A percentile compares a stretch with the other conserved stretches of the same genome.
Conservation (phyloP, 768 basidiomycete genomes). For the Rhodosporidiobolus sp. region DNA sequence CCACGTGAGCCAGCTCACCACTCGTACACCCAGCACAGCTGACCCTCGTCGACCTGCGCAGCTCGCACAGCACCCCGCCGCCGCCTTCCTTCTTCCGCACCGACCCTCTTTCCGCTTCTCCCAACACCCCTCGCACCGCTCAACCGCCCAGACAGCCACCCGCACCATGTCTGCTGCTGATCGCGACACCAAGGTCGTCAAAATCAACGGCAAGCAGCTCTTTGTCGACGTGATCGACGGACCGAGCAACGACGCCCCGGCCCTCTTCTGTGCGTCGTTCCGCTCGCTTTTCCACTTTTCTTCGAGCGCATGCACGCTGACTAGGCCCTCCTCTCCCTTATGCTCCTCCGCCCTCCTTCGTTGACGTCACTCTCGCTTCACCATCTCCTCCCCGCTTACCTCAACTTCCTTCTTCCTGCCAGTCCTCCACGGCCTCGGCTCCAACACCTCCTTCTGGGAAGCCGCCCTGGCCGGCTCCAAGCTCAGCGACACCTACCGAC, state of each 20-base stretch:
- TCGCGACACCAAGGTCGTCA: constrained; percentile 6
- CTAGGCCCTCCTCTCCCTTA: not conserved
- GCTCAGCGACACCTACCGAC: not conserved
- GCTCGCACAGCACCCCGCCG: no score
- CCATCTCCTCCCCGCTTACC: not conserved
- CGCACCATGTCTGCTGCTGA: not conserved
- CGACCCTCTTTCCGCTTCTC: no score
- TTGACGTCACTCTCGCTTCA: not conserved
- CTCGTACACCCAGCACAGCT: not conserved
- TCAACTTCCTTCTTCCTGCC: not conserved
- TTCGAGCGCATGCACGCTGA: not conserved
- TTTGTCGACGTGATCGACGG: constrained; percentile 13
- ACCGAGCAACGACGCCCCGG: not conserved
- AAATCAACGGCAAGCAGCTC: constrained; percentile 20
- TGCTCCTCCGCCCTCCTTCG: not conserved
- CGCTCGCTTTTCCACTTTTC: not conserved
- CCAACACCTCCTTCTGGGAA: constrained; percentile 23
- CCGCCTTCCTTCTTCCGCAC: no score
- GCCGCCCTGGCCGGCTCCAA: constrained; percentile 2
- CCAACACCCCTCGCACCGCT: not conserved
- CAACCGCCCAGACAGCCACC: no score
- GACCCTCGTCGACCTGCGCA: not conserved
- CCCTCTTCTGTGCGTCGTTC: constrained; percentile 16
- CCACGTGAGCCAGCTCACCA: no score
- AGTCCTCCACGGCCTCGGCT: constrained; percentile 38